Conservation (phyloP, 257 asterid genomes). For the Solanum medicagineum region DNA sequence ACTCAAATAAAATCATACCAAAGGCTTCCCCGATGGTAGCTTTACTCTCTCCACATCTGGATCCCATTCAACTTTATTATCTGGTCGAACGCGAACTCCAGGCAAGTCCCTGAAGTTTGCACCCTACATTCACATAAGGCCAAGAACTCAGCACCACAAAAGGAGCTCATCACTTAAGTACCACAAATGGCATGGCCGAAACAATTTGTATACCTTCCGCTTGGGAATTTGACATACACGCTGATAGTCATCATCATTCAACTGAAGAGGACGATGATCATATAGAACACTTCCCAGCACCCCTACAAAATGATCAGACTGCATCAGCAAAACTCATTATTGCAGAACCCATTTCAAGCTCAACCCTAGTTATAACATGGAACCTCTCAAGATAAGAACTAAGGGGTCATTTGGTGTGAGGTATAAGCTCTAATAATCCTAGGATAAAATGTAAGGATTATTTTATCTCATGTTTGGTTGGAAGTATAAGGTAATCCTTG, state of each 20-base stretch:
- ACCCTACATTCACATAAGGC: slow-evolving; percentile 9
- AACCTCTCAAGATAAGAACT: background rate
- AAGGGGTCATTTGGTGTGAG: no score
- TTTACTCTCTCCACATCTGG: slow-evolving; percentile 6
- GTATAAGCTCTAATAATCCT: no score
- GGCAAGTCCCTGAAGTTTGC: slow-evolving; percentile 32
- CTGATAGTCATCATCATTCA: slow-evolving; percentile 23
- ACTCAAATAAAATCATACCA: slow-evolving; percentile 10
- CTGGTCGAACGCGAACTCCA: slow-evolving; percentile 13
- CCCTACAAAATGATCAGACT: background rate
- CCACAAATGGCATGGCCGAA: background rate
- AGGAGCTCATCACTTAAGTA: background rate
- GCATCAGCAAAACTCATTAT: background rate
- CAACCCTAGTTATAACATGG: background rate
- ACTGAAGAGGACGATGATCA: slow-evolving; percentile 20
- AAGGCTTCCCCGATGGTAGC: slow-evolving; percentile 16
- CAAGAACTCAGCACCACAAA: background rate
- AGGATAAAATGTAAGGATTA: no score
- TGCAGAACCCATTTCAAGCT: background rate
- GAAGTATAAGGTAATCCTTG: no score
- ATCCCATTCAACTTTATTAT: slow-evolving; percentile 7
- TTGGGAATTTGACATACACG: slow-evolving; percentile 24
- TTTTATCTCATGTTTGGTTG: no score
- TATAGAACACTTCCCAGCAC: background rate
- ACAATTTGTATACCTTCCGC: slow-evolving; percentile 10